Evolutionary conservation across 2,329 filamentous ascomycete genomes (phyloP), one percentile per base, ranked within the genome.

Genomic region (Daldinia sp.): DNA sequence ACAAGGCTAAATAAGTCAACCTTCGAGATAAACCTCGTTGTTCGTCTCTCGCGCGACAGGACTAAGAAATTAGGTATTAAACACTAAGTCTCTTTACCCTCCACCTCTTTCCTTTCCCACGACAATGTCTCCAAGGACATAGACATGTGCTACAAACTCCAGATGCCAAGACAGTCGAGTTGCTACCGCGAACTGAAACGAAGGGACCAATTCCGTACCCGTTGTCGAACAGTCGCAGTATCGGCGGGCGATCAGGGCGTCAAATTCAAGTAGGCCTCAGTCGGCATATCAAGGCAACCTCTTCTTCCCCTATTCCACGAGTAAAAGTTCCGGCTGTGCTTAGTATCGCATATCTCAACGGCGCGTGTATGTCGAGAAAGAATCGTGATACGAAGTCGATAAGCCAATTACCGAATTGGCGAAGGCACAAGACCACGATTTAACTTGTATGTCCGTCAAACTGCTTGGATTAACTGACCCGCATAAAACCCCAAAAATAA

Each of bases 301-400:
- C 47, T 59, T 61, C 53, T 66, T 61, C 53, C 63, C 52, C 49
- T 63, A 61, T 65, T 43, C 52, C 37, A 34, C 19, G 23, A 15
- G 35, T 53, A 54, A 27, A 56, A 50, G 15, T 41, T 17, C 43
- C 29, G 34, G 37, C 43, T 47, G 55, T 61, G 29, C 17, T 63
- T 37, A 61, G 53, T 47, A 61, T 63, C n/a, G 43, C 43, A 58
- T 52, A 17, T 41, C 58, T 52, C 49, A 30, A 34, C 30, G 17
- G 41, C 6, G 59, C n/a, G 30, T 25, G 13, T 53, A 39, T 59
- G 17, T 61, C 57, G 50, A 58, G 50, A 4, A 21, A 25, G 37
- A 29, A 49, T 54, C 56, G 58, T 29, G 39, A 39, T 49, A 37
- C 15, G 55, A 19, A 37, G 10, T 58, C 43, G 19, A 41, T 34